Evolutionary conservation across 305 asterid genomes (phyloP), one percentile per base, ranked within the genome.

Genomic region (Salvia sclarea): DNA sequence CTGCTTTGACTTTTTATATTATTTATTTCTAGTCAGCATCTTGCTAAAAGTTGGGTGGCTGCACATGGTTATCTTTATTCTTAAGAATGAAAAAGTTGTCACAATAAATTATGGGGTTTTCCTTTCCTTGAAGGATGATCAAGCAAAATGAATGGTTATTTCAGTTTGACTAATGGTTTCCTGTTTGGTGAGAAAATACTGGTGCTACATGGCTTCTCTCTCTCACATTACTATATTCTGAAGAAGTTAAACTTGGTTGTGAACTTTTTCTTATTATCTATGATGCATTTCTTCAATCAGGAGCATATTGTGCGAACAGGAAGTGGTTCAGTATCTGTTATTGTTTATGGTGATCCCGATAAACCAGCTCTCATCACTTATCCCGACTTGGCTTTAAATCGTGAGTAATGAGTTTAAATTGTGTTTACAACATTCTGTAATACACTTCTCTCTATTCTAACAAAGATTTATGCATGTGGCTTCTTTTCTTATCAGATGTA

Each of bases 341-440:
- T 88, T 59, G 82, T 90, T 45, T 90, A 86, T 71, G 97, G 97
- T 54, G 92, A 90, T 70, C 86, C 85, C 68, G 94, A 90, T 63
- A 90, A 90, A 82, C 96, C 97, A 6, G 96, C 96, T 74, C 83
- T 90, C 66, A 76, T 90, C 75, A 88, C 97, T 66, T 90, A 90
- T 73, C 97, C 97, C 52, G 97, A 90, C 85, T 72, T 90, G 74
- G 97, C 96, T 79, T 76, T 90, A 79, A 90, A 90, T 63, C 92
- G 97, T 90, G 81, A 84, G 97, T 86, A 60, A 69, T 71, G 69
- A 45, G 47, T 35, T 76, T n/a, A n/a, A n/a, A n/a, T n/a, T n/a
- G n/a, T n/a, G n/a, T n/a, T n/a, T n/a, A n/a, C n/a, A n/a, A n/a
- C n/a, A n/a, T n/a, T n/a, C n/a, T n/a, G n/a, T n/a, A n/a, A n/a